These are phyloP conservation scores for Psilocybe azurescens DNA, from an alignment of 768 basidiomycete genomes.

Conservation along the genomic window DNA sequence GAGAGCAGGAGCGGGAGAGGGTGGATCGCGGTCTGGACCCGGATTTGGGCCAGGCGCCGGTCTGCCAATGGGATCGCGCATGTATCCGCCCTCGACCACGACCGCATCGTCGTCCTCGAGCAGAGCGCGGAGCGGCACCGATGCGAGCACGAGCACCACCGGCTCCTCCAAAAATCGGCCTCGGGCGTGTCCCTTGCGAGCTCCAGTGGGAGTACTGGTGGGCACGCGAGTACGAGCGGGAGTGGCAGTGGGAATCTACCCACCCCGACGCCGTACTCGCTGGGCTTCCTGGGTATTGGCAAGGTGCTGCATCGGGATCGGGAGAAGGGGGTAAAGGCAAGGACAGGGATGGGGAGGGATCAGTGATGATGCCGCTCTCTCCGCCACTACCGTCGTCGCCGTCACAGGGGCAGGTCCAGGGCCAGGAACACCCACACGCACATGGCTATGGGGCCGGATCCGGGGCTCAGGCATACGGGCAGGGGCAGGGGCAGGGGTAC, in stretches of 20 bases:
- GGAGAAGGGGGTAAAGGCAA: background rate
- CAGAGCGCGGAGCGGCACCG: background rate
- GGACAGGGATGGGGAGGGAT: background rate
- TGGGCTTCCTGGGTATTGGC: background rate
- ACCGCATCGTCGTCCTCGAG: background rate
- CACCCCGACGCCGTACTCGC: conserved; percentile 5
- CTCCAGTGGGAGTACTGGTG: background rate
- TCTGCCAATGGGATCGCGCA: too few species aligned
- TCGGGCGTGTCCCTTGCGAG: background rate
- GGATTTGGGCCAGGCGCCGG: background rate
- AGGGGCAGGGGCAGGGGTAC: too few species aligned
- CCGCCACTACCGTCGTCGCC: too few species aligned
- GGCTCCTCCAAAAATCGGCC: background rate
- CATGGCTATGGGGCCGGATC: too few species aligned
- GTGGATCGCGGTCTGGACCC: too few species aligned
- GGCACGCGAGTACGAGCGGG: background rate
- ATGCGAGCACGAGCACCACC: background rate
- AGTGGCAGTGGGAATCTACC: background rate
- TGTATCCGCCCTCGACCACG: background rate
- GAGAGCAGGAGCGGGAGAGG: background rate
- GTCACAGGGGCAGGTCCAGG: too few species aligned
- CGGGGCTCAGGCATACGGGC: background rate
- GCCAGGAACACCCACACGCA: too few species aligned
- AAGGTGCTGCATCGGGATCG: background rate
- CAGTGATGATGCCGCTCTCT: too few species aligned